phyloP scores from a whole-genome alignment of 176 grass and related monocot genomes.

The Aegilops sharonensis region DNA sequence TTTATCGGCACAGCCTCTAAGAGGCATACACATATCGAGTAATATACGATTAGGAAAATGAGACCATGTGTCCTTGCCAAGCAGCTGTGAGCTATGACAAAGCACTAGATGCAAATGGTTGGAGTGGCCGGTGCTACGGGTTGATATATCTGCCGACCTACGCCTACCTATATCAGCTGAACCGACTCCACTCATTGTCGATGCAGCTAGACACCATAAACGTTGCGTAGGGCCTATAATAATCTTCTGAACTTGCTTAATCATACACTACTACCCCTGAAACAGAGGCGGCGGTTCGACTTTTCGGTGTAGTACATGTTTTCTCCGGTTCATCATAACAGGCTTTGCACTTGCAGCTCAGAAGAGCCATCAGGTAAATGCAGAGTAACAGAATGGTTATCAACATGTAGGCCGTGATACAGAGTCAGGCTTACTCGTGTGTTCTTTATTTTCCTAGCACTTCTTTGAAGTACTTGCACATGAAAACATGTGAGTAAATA shows the following conservation, averaged over 20 bases:
- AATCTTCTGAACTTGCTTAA: conserved; percentile 1
- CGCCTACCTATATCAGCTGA: conserved; percentile 16
- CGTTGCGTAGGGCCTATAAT: not conserved
- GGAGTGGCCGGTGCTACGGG: not conserved
- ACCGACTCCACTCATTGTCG: not conserved
- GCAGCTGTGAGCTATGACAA: not conserved
- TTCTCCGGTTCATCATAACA: not conserved
- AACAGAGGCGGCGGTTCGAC: not conserved
- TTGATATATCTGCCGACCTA: conserved; percentile 19
- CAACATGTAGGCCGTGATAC: not conserved
- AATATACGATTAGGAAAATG: conserved; percentile 29
- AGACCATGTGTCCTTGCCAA: conserved; percentile 17
- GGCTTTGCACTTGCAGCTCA: not conserved
- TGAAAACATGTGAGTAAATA: not conserved
- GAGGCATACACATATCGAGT: not conserved
- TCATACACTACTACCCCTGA: not conserved
- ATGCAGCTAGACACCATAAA: not conserved
- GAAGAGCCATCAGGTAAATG: not conserved
- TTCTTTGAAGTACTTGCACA: not conserved
- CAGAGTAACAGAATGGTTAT: not conserved
- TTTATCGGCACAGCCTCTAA: not conserved
- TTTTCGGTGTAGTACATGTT: not conserved
- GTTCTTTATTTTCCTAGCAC: not conserved
- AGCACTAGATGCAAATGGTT: conserved; percentile 16
- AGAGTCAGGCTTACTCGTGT: not conserved